Conservation (phyloP, 768 basidiomycete genomes). For the Tephrocybe sp. region DNA sequence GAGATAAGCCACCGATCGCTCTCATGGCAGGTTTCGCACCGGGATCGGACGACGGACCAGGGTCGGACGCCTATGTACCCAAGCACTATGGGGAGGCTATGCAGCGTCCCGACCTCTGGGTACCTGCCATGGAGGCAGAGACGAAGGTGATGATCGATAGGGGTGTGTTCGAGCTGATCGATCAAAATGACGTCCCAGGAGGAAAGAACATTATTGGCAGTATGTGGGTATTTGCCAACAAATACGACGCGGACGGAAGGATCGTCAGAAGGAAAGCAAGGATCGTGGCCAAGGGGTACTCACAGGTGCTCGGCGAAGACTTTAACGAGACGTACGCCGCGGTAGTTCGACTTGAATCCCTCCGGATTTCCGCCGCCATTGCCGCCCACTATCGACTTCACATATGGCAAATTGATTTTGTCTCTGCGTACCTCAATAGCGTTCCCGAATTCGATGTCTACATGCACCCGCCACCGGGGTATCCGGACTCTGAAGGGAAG, state of each 20-base stretch:
- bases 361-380: background rate
- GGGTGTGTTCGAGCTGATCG: conserved; percentile 9
- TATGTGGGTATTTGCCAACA: background rate
- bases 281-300: conserved; percentile 24
- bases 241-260: conserved; percentile 23
- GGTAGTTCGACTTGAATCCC: background rate
- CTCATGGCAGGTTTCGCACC: too few species aligned
- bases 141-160: background rate
- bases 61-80: background rate
- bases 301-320: conserved; percentile 28
- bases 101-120: background rate
- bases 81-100: background rate
- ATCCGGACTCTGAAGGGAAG: background rate
- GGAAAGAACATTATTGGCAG: background rate
- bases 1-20: too few species aligned
- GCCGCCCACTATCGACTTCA: background rate
- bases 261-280: conserved; percentile 26
- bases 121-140: conserved; percentile 1
- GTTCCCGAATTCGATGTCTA: background rate
- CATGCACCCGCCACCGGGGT: background rate
- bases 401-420: background rate
- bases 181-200: background rate
- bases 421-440: background rate
- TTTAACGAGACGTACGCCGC: background rate
- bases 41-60: background rate